Percentiles rank a stretch among this genome's conserved stretches.
phyloP scores from a whole-genome alignment of 1,284 basidiomycete species.

The Trametes sp. region DNA sequence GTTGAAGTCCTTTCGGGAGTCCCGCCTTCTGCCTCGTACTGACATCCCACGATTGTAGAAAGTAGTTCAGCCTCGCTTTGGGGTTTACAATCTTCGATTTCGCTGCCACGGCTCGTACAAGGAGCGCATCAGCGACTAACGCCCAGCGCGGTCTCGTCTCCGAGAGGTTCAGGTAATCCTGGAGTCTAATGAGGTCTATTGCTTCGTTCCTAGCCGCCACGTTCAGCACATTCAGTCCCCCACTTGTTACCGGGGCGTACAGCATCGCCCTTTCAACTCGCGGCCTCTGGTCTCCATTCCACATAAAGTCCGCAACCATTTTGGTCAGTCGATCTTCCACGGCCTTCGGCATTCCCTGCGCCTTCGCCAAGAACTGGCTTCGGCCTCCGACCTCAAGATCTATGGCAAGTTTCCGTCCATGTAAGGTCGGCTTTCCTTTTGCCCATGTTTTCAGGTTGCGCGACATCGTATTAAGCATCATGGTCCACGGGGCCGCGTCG shows the following conservation, averaged over 20 bases:
- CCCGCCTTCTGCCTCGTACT: no score
- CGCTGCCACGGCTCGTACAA: neutral
- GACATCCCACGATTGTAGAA: no score
- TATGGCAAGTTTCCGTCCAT: slow-evolving; percentile 29
- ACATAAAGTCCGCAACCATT: neutral
- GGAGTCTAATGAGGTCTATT: neutral
- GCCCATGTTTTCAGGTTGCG: slow-evolving; percentile 26
- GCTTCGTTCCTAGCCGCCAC: neutral
- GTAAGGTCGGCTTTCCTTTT: slow-evolving; percentile 22
- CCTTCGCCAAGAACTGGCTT: slow-evolving; percentile 17
- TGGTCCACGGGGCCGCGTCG: neutral
- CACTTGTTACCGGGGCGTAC: neutral
- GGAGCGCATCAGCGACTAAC: neutral
- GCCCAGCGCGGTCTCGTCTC: neutral
- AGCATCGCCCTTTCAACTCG: neutral
- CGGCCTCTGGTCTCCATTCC: neutral
- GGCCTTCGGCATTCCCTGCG: slow-evolving; percentile 34
- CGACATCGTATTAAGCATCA: neutral
- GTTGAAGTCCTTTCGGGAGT: no score
- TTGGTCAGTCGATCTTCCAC: neutral
- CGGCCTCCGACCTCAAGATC: slow-evolving; percentile 29
- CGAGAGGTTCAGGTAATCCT: neutral
- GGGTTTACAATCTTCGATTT: neutral
- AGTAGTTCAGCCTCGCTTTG: no score
- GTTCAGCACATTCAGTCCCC: neutral